Conservation (phyloP, 2,329 filamentous ascomycete genomes). For the Diaporthe citrichinensis region DNA sequence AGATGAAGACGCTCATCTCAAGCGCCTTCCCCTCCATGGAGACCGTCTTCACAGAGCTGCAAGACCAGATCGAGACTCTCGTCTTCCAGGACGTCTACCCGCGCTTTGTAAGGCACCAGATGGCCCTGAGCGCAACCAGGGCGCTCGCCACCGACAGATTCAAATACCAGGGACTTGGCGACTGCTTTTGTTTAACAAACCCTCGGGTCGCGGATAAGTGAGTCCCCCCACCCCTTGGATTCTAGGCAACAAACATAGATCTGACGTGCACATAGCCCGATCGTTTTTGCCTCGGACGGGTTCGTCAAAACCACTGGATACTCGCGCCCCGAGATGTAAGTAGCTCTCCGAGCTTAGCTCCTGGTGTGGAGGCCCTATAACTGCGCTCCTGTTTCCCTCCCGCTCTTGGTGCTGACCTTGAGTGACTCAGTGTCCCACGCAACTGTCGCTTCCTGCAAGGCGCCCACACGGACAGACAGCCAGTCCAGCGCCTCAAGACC, state of each 20-base stretch:
- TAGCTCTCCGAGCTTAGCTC: not conserved
- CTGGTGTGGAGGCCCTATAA: too few species aligned
- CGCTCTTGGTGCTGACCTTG: not conserved
- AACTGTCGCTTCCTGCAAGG: slow-evolving; percentile 66
- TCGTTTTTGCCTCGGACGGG: slow-evolving; percentile 64
- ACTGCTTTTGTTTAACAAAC: slow-evolving; percentile 71
- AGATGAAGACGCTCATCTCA: slow-evolving; percentile 48
- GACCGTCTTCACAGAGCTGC: slow-evolving; percentile 56
- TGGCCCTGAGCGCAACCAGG: slow-evolving; percentile 57
- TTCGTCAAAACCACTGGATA: slow-evolving; percentile 65
- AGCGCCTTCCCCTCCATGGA: slow-evolving; percentile 54
- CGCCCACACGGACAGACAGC: slow-evolving; percentile 54
- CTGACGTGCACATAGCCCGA: slow-evolving; percentile 60
- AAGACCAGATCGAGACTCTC: slow-evolving; percentile 57
- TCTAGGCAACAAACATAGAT: not conserved
- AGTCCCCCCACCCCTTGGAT: not conserved
- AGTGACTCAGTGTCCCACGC: slow-evolving; percentile 50
- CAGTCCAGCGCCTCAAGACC: slow-evolving; percentile 47
- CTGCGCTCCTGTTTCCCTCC: too few species aligned
- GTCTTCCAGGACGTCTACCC: slow-evolving; percentile 62
- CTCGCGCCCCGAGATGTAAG: slow-evolving; percentile 56
- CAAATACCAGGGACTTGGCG: slow-evolving; percentile 67
- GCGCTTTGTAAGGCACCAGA: slow-evolving; percentile 64
- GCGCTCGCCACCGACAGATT: slow-evolving; percentile 49
- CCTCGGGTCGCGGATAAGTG: slow-evolving; percentile 49